Evolutionary conservation across 2,329 filamentous ascomycete genomes (phyloP).

Genomic region (Cryphonectria japonica): DNA sequence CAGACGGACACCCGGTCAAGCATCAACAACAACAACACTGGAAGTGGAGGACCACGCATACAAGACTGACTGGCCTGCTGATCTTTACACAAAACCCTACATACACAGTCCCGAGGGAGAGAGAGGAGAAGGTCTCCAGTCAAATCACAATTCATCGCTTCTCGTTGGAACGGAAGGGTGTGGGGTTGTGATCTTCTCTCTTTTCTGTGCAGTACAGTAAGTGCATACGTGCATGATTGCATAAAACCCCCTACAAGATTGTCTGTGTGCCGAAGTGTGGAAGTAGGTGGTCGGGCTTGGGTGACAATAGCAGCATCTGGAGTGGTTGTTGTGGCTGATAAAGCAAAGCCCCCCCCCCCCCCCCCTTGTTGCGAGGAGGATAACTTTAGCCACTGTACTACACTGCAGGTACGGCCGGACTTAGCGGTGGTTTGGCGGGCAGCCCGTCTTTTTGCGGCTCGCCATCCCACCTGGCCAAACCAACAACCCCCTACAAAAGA

Average conservation of each 20-base stretch:
- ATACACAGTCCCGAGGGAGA: background rate
- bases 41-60: background rate
- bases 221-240: background rate
- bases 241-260: no score
- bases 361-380: background rate
- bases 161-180: background rate
- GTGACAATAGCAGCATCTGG: background rate
- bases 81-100: background rate
- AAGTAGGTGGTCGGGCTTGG: no score
- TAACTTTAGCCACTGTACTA: background rate
- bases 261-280: no score
- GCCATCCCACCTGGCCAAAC: slow-evolving; percentile 6
- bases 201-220: background rate
- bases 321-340: background rate
- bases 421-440: slow-evolving; percentile 20
- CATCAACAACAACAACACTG: background rate
- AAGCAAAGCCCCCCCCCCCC: background rate
- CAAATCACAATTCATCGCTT: background rate
- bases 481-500: slow-evolving; percentile 30
- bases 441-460: slow-evolving; percentile 15
- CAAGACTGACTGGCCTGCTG: background rate
- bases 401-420: slow-evolving; percentile 7
- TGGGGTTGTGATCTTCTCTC: no score
- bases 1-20: no score
- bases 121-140: background rate